A percentile compares a stretch with the other conserved stretches of the same genome.
These are phyloP conservation scores for Ogataea siamensis DNA, from an alignment of 805 yeast species.

Conservation along the genomic window DNA sequence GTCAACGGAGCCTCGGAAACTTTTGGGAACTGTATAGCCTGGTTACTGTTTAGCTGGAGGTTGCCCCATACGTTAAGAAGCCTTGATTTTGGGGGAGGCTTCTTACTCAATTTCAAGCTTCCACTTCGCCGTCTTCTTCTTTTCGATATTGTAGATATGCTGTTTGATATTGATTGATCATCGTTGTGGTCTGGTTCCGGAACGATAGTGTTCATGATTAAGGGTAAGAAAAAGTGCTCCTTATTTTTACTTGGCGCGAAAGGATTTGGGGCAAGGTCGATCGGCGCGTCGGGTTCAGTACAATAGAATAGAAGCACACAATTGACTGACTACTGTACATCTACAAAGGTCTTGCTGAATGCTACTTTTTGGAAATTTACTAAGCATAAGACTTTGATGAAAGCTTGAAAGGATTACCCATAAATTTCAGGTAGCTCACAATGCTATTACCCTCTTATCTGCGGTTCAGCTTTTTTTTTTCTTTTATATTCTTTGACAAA, in stretches of 20 bases:
- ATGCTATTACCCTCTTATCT: constrained; percentile 12
- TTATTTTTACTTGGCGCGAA: constrained; percentile 12
- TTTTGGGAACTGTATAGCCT: constrained; percentile 1
- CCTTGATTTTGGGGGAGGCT: constrained; percentile 4
- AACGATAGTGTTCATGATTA: constrained; percentile 1
- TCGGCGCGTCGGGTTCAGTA: too few relatives aligned
- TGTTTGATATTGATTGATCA: constrained; percentile 16
- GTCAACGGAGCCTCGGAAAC: constrained; percentile 6
- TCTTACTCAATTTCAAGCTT: constrained; percentile 17
- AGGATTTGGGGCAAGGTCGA: constrained; percentile 7
- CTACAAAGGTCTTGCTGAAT: not conserved
- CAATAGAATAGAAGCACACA: too few relatives aligned
- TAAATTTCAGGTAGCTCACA: too few relatives aligned
- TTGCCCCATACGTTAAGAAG: constrained; percentile 17
- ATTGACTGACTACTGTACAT: constrained; percentile 4
- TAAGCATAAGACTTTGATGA: not conserved
- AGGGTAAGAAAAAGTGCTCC: constrained; percentile 5
- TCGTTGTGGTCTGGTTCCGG: constrained; percentile 8
- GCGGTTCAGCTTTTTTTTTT: constrained; percentile 3
- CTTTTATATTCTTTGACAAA: constrained; percentile 4
- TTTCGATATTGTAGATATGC: constrained; percentile 16
- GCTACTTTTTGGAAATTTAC: not conserved
- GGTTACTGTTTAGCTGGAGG: constrained; percentile 9
- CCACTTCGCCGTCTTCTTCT: constrained; percentile 19
- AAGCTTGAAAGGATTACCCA: too few relatives aligned